Conservation (phyloP, 768 basidiomycete species). For the Phlebiopsis flavidoalba region DNA sequence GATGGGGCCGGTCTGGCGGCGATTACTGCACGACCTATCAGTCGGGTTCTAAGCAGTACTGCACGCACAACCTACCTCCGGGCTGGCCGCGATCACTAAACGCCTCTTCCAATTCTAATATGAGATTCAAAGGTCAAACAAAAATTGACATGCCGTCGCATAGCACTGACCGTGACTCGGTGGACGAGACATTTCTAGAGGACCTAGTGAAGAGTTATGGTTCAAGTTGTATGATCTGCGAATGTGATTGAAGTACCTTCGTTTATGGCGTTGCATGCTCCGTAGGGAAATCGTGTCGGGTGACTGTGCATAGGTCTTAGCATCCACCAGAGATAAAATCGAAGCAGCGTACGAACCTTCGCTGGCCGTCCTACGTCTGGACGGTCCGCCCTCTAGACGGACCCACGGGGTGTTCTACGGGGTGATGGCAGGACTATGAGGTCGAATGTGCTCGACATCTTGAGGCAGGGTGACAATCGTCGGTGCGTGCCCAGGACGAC, state of each 20-base stretch:
- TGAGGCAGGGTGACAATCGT: conserved; percentile 1
- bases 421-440: neutral
- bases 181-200: too few relatives aligned
- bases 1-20: neutral
- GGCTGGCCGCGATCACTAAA: conserved; percentile 6
- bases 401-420: too few relatives aligned
- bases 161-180: too few relatives aligned
- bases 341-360: conserved; percentile 1
- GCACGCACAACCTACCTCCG: neutral
- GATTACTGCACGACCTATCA: too few relatives aligned
- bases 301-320: neutral
- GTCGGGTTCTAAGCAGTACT: too few relatives aligned
- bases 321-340: neutral
- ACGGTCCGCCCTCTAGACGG: too few relatives aligned
- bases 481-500: neutral
- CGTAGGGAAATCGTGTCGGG: neutral
- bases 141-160: too few relatives aligned
- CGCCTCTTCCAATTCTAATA: conserved; percentile 4
- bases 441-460: neutral
- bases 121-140: neutral
- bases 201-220: too few relatives aligned
- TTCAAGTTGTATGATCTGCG: too few relatives aligned
- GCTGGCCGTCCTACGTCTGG: neutral
- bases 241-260: neutral
- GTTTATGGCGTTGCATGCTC: neutral